Evolutionary conservation across 2,329 filamentous ascomycete genomes (phyloP).

Genomic region (Xylaria polymorpha): DNA sequence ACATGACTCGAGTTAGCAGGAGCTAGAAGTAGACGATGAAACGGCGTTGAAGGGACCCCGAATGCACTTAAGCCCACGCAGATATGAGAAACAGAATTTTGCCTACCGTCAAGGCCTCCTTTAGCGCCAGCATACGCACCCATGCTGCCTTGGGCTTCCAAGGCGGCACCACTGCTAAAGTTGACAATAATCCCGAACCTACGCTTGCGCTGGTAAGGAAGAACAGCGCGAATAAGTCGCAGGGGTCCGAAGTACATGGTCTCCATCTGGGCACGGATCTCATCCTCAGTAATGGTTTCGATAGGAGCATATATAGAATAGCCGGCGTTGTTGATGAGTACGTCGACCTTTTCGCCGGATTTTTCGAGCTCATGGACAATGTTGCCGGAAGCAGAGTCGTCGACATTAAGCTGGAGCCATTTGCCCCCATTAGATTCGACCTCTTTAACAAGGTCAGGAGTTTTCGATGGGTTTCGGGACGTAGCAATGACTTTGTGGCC

Average conservation of each 20-base stretch:
- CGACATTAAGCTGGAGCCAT: conserved; percentile 53
- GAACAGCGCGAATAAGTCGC: conserved; percentile 50
- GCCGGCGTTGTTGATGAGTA: conserved; percentile 58
- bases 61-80: background rate
- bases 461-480: conserved; percentile 47
- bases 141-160: conserved; percentile 51
- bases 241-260: conserved; percentile 54
- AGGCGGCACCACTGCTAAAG: conserved; percentile 52
- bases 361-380: conserved; percentile 49
- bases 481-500: conserved; percentile 54
- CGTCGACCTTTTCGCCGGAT: conserved; percentile 51
- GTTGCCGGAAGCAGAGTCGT: conserved; percentile 38
- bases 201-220: conserved; percentile 53
- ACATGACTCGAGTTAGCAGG: background rate
- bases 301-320: conserved; percentile 50
- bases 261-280: conserved; percentile 52
- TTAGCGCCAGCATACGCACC: conserved; percentile 51
- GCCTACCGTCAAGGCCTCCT: conserved; percentile 53
- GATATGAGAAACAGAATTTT: no score
- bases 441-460: conserved; percentile 47
- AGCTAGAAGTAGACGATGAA: background rate
- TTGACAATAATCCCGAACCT: conserved; percentile 52
- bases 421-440: conserved; percentile 50
- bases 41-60: background rate
- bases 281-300: conserved; percentile 51